Base-by-base conservation (phyloP, 202 grass and related monocot genomes). In the Hordeum pubiflorum region DNA sequence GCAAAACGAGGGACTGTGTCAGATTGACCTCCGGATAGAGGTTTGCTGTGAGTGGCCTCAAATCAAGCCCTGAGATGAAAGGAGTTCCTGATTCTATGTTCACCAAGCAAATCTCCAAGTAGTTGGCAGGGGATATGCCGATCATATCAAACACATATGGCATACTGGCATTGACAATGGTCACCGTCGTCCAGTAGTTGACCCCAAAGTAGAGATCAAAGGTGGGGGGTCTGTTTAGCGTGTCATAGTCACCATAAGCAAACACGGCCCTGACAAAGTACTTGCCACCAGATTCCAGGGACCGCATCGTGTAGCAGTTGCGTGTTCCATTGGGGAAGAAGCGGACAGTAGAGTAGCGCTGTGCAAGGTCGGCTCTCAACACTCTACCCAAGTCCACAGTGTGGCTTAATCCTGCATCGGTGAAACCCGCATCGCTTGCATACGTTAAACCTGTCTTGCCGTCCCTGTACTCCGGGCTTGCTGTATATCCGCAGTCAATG, bases 201-300 rank as follows among this genome's bases (percentile, higher is more conserved):
- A 79, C 83, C 1, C 84, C 91, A 2, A 94, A 58, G 37, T 89
- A 72, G 57, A 94, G 76, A 7, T 94, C 88, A 34, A 94, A 94
- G 26, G 21, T 23, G 2, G 80, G 73, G 3, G 65, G 43, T 22
- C 27, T 76, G 29, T 83, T 76, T 10, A 77, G 39, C 7, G 82
- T 71, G 63, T 93, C 87, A 48, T 90, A 90, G 63, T 90, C 83
- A 50, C 84, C 90, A 9, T 93, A 93, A 78, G 76, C 33, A 78
- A 93, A 93, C 21, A 63, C n/a, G 0, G 82, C 85, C 27, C 91
- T 20, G 3, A 84, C 79, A 5, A 93, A 58, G 72, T 88, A 86
- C 64, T 70, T 86, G 10, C 37, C 39, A 6, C 18, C 58, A 6
- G 60, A 11, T n/a, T 4, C 32, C 9, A 88, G 56, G 2, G 68